A percentile compares a stretch with the other conserved stretches of the same genome.
Evolutionary conservation across 208 protist genomes (phyloP).

Genomic region (Naegleria lovaniensis): DNA sequence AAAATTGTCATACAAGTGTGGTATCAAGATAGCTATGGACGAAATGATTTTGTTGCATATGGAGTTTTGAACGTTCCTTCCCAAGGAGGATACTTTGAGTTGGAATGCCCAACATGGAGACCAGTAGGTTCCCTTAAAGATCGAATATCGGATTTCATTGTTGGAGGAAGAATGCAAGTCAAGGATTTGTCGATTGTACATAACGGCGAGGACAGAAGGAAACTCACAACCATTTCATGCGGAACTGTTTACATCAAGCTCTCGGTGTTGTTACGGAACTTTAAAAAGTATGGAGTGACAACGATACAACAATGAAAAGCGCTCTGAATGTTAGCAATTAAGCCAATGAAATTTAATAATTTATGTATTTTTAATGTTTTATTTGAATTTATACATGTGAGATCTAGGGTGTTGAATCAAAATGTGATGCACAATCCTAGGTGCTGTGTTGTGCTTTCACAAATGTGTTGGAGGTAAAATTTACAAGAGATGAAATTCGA

Average conservation of each 20-base stretch:
- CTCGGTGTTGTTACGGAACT: slow-evolving; percentile 61
- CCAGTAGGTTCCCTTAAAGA: slow-evolving; percentile 51
- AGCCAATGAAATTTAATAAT: no score
- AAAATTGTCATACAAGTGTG: slow-evolving; percentile 76
- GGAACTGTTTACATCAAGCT: slow-evolving; percentile 64
- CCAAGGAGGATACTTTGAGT: slow-evolving; percentile 37
- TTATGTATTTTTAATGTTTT: no score
- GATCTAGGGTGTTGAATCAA: no score
- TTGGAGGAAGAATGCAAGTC: slow-evolving; percentile 68
- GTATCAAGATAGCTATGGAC: slow-evolving; percentile 67
- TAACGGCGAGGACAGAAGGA: slow-evolving; percentile 65
- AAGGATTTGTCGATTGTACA: slow-evolving; percentile 70
- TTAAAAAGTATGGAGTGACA: slow-evolving; percentile 44
- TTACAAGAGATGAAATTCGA: no score
- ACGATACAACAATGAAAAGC: neutral
- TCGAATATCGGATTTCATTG: slow-evolving; percentile 52
- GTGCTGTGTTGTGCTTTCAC: no score
- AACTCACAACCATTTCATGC: slow-evolving; percentile 63
- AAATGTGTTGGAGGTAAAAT: no score
- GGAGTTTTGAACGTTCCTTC: slow-evolving; percentile 68
- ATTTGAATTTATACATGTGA: no score
- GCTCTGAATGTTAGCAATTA: no score
- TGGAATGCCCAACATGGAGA: slow-evolving; percentile 57
- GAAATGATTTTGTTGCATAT: slow-evolving; percentile 74
- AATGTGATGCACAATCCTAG: no score